Evolutionary conservation across 108 stramenopile species (phyloP), one percentile per base, ranked within the genome.

Genomic region (Fragilariopsis cylindrus): DNA sequence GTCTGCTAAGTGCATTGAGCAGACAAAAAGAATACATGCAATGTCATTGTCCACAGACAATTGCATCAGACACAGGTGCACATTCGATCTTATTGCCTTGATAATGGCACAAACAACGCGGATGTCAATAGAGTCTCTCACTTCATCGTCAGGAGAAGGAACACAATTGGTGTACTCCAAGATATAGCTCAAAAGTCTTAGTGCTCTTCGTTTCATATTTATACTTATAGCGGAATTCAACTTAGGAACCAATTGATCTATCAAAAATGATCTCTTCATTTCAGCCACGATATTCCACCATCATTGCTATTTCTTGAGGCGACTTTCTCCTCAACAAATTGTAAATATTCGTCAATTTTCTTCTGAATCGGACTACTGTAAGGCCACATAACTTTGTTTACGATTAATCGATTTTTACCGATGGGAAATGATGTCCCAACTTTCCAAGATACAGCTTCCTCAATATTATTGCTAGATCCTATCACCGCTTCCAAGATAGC

Each of bases 271-370:
- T 18, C 50, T 48, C 9, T 68, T 68, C 67, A 50, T 68, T 3
- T n/a, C 18, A 4, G 42, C 43, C 62, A 63, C 45, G 40, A n/a
- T 63, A 45, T 45, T 68, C 49, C 67, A 68, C 67, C 67, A 39
- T n/a, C 49, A 19, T 52, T 21, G 16, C 18, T 49, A 6, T 48
- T 18, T 8, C 3, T 18, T 30, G 67, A 68, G 39, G 70, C 2
- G 3, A 19, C 2, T 5, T 63, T 48, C 30, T 57, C 55, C 45
- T 77, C 76, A 2, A 77, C 71, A 48, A 65, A 65, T 18, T 11
- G 18, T 4, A 71, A 41, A 57, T 77, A 77, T 46, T 63, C 52
- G 55, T 79, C 78, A 18, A 79, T 73, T 46, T 72, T 66, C 52
- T 79, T 65, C 45, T 73, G 52, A 42, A 79, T 65, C 3, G 78